Percentiles rank a stretch among this genome's conserved stretches.
phyloP scores from a whole-genome alignment of 768 basidiomycete species.

The Pleurotus platypus region DNA sequence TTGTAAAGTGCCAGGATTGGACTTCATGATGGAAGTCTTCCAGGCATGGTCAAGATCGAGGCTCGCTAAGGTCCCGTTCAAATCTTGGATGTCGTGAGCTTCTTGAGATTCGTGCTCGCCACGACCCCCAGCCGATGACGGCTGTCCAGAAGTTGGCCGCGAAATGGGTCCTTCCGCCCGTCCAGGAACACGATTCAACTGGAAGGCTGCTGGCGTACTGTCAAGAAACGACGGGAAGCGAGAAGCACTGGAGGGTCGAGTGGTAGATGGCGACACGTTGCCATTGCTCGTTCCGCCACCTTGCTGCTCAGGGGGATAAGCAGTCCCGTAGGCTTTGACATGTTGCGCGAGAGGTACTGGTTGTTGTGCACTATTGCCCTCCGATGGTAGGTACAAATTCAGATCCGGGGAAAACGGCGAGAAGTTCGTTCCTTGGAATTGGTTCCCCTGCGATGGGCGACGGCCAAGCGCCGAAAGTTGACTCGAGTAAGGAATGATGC shows the following conservation, averaged over 20 bases:
- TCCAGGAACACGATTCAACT: conserved; percentile 35
- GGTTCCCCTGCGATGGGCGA: conserved; percentile 25
- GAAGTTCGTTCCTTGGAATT: conserved; percentile 43
- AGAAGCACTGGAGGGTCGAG: conserved; percentile 40
- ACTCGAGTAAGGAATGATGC: conserved; percentile 13
- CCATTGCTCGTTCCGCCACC: conserved; percentile 15
- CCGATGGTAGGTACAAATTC: conserved; percentile 33
- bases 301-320: conserved; percentile 42
- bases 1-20: not conserved
- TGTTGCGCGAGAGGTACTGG: conserved; percentile 38
- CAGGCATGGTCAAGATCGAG: conserved; percentile 53
- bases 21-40: conserved; percentile 5
- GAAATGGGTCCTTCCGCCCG: conserved; percentile 48
- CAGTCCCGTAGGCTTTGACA: conserved; percentile 47
- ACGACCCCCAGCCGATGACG: conserved; percentile 15
- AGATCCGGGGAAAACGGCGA: conserved; percentile 83
- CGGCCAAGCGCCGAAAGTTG: conserved; percentile 16
- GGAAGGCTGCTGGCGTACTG: conserved; percentile 30
- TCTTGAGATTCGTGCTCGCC: conserved; percentile 27
- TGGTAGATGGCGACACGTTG: conserved; percentile 40
- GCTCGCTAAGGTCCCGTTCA: conserved; percentile 76
- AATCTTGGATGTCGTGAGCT: conserved; percentile 57
- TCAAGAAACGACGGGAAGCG: conserved; percentile 48
- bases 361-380: conserved; percentile 23
- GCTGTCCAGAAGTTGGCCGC: conserved; percentile 50